Percentiles rank a stretch among this genome's conserved stretches.
phyloP scores from a whole-genome alignment of 768 basidiomycete species.

The Termitomyces sp. region DNA sequence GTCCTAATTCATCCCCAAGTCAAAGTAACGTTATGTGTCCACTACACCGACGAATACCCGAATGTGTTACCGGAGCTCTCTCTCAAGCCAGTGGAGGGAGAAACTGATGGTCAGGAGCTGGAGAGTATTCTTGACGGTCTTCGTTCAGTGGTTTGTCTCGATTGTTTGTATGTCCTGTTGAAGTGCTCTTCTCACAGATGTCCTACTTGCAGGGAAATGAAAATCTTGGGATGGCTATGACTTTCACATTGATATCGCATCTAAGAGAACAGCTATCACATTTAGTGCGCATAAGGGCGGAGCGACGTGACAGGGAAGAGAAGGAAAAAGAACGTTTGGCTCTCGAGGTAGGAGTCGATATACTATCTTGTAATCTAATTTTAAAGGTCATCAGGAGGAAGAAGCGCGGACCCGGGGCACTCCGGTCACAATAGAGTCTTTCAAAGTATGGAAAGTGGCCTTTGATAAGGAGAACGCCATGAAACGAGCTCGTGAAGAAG shows the following conservation, averaged over 20 bases:
- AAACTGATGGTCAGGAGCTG: constrained; percentile 52
- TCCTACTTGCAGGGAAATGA: constrained; percentile 58
- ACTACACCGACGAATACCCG: constrained; percentile 81
- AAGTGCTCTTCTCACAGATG: constrained; percentile 2
- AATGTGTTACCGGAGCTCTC: constrained; percentile 72
- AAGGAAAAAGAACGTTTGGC: constrained; percentile 67
- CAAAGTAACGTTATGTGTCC: constrained; percentile 62
- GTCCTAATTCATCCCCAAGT: constrained; percentile 40
- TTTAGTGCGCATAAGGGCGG: constrained; percentile 56
- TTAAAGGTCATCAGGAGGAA: constrained; percentile 54
- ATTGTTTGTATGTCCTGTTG: not conserved
- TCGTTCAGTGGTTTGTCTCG: constrained; percentile 44
- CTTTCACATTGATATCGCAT: constrained; percentile 86
- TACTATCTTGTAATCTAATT: not conserved
- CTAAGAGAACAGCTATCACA: constrained; percentile 70
- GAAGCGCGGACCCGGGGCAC: constrained; percentile 87
- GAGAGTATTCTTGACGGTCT: constrained; percentile 51
- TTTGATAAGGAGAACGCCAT: constrained; percentile 67
- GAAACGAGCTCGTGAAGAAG: constrained; percentile 66
- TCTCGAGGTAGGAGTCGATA: constrained; percentile 54
- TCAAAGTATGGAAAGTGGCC: constrained; percentile 74
- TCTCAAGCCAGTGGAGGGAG: constrained; percentile 56
- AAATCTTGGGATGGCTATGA: constrained; percentile 95
- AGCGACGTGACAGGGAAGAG: constrained; percentile 52
- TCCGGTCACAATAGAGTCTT: constrained; percentile 79